Evolutionary conservation across 2,329 filamentous ascomycete species (phyloP), one percentile per base, ranked within the genome.

Genomic region (Xylariales sp.): DNA sequence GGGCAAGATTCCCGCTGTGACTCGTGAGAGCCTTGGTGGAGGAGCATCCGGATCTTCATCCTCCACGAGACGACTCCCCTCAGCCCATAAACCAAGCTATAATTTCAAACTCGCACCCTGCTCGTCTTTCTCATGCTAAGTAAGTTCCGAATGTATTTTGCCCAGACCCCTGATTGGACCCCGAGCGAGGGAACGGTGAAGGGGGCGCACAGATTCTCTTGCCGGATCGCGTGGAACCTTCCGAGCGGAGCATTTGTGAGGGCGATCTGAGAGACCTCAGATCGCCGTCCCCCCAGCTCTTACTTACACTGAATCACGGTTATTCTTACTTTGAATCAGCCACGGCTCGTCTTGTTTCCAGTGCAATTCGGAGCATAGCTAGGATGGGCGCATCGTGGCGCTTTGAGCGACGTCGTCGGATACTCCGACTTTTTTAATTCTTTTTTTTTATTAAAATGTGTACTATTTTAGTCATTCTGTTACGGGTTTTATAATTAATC

Each of bases 81-180:
- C 30, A 23, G 30, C 23, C 53, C 30, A 30, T 43, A 34, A 58
- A 18, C 12, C 12, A 16, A 39, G 55, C 6, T 50, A 53, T 18
- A 9, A 32, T 54, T 45, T 14, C 18, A 23, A n/a, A 36, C 12
- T 12, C 6, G 23, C n/a, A 32, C 8, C 7, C 23, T 53, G 9
- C 48, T n/a, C 3, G 3, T 16, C n/a, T 28, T 58, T 34, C 4
- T 30, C 6, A 49, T 18, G 34, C 36, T 36, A 55, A 56, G 30
- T 23, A 23, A 23, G 23, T 23, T 9, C 48, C 16, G 45, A 3
- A 30, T 55, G 30, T 45, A 18, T 50, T n/a, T 12, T 12, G 30
- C 16, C 10, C 6, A 52, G 23, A 34, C 36, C 36, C 48, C n/a
- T 49, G 56, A 67, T 69, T 69, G 67, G 64, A n/a, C 28, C 30